Conservation (phyloP, 768 basidiomycete genomes). For the Amanita inopinata region DNA sequence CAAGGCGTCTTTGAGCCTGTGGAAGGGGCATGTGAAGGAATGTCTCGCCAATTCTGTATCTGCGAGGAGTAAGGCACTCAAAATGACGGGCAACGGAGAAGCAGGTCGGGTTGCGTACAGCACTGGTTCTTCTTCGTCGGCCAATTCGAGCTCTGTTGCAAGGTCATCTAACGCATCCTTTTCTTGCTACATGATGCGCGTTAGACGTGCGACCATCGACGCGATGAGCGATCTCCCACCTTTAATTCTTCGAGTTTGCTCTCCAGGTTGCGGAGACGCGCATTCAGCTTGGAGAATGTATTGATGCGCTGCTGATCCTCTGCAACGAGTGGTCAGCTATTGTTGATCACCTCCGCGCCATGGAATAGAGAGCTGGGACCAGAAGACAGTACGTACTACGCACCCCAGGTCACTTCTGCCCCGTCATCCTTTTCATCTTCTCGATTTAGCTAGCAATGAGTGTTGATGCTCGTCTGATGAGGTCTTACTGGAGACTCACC, state of each 20-base stretch:
- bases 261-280: slow-evolving; percentile 60
- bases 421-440: slow-evolving; percentile 70
- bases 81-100: slow-evolving; percentile 1
- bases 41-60: slow-evolving; percentile 85
- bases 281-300: slow-evolving; percentile 85
- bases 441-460: slow-evolving; percentile 45
- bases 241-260: slow-evolving; percentile 65
- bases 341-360: neutral
- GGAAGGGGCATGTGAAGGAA: slow-evolving; percentile 72
- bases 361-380: neutral
- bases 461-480: slow-evolving; percentile 3
- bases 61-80: slow-evolving; percentile 19
- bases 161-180: slow-evolving; percentile 93
- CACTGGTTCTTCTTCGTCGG: slow-evolving; percentile 75
- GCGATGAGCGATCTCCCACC: slow-evolving; percentile 31
- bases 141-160: slow-evolving; percentile 77
- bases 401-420: slow-evolving; percentile 82
- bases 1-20: slow-evolving; percentile 62
- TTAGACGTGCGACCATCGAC: slow-evolving; percentile 7
- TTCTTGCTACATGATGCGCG: slow-evolving; percentile 56
- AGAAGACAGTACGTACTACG: slow-evolving; percentile 13
- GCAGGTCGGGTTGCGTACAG: slow-evolving; percentile 37
- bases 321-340: slow-evolving; percentile 16
- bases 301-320: slow-evolving; percentile 89
- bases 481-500: slow-evolving; percentile 25